Evolutionary conservation across 192 early-diverging fungal genomes (phyloP).

Genomic region (Piromyces finnis): DNA sequence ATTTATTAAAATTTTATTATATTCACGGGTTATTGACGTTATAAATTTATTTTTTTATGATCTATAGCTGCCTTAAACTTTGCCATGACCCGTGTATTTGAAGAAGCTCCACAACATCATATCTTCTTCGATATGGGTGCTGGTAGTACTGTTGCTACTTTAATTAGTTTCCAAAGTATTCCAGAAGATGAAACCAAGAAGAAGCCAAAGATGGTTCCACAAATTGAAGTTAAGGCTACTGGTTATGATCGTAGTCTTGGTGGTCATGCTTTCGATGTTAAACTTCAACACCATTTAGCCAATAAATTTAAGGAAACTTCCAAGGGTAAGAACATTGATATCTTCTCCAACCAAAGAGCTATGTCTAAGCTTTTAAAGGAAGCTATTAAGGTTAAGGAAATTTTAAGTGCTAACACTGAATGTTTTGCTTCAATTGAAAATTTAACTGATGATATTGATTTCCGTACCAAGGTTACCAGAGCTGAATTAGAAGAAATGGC

Average conservation of each 20-base stretch:
- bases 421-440: slow-evolving; percentile 73
- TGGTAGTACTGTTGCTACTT: slow-evolving; percentile 73
- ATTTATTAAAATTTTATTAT: too few species aligned
- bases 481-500: slow-evolving; percentile 53
- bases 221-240: slow-evolving; percentile 63
- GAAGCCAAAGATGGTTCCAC: slow-evolving; percentile 26
- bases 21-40: too few species aligned
- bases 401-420: slow-evolving; percentile 86
- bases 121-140: slow-evolving; percentile 98
- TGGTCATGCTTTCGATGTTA: slow-evolving; percentile 69
- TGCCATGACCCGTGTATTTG: slow-evolving; percentile 52
- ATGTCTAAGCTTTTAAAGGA: slow-evolving; percentile 83
- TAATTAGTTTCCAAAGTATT: slow-evolving; percentile 56
- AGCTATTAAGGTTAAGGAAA: slow-evolving; percentile 87
- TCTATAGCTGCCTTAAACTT: slow-evolving; percentile 74
- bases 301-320: slow-evolving; percentile 40
- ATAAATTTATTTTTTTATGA: too few species aligned
- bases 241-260: slow-evolving; percentile 73
- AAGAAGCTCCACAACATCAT: slow-evolving; percentile 48
- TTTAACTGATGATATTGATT: slow-evolving; percentile 71
- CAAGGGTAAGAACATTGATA: slow-evolving; percentile 16
- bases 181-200: slow-evolving; percentile 32
- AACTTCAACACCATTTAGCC: slow-evolving; percentile 62
- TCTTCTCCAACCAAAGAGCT: slow-evolving; percentile 53
- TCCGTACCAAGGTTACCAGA: slow-evolving; percentile 58